These are phyloP conservation scores for Kwoniella pini DNA, from an alignment of 768 basidiomycete species.

Conservation along the genomic window DNA sequence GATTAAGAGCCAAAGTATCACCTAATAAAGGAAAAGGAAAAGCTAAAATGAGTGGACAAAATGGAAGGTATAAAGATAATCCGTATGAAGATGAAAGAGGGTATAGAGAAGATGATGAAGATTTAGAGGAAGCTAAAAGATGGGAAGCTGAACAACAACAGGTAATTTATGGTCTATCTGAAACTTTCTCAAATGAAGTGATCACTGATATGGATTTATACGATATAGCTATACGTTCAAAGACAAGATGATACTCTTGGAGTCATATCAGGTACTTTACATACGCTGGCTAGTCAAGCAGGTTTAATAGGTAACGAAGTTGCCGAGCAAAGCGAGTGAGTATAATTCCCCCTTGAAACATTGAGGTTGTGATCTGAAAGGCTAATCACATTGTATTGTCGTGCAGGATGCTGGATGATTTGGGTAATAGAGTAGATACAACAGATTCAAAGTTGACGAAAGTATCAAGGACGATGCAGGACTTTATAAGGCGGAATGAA, in stretches of 20 bases:
- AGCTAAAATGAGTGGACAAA: conserved; percentile 13
- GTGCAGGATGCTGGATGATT: conserved; percentile 75
- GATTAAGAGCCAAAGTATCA: background rate
- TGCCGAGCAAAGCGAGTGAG: conserved; percentile 83
- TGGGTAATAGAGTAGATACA: conserved; percentile 70
- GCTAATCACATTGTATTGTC: background rate
- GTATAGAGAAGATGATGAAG: conserved; percentile 36
- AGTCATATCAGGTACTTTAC: conserved; percentile 81
- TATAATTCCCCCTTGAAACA: background rate
- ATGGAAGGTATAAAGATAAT: conserved; percentile 32
- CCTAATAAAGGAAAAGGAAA: conserved; percentile 21
- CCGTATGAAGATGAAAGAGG: conserved; percentile 29
- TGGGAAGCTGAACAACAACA: conserved; percentile 89
- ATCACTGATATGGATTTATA: too few relatives aligned
- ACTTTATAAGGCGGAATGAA: conserved; percentile 83
- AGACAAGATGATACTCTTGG: conserved; percentile 89
- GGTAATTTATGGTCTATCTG: conserved; percentile 54
- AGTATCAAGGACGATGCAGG: conserved; percentile 70
- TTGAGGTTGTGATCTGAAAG: too few relatives aligned
- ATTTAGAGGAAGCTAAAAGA: conserved; percentile 66
- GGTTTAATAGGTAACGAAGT: conserved; percentile 94
- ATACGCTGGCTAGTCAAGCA: conserved; percentile 83
- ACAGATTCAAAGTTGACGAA: conserved; percentile 67
- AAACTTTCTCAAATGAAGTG: too few relatives aligned
- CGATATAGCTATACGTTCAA: conserved; percentile 71